These are phyloP conservation scores for Tricholoma flavovirens DNA, from an alignment of 768 basidiomycete species.

Conservation along the genomic window DNA sequence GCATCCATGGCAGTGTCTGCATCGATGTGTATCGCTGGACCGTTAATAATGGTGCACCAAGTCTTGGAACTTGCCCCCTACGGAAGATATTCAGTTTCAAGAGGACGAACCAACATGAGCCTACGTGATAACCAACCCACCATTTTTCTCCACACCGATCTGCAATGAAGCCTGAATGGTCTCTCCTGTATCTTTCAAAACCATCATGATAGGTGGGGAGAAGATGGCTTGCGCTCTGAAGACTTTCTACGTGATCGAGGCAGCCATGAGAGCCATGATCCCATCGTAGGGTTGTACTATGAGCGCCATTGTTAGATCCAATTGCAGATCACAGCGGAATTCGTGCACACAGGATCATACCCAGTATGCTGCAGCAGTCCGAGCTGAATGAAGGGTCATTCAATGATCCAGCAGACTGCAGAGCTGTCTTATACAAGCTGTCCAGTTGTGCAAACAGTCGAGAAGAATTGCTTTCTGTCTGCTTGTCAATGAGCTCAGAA, in stretches of 20 bases:
- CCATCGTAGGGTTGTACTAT: constrained; percentile 5
- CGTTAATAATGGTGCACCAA: constrained; percentile 24
- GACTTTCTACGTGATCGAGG: not conserved
- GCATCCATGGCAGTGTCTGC: constrained; percentile 15
- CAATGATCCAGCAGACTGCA: too few relatives aligned
- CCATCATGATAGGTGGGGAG: constrained; percentile 10
- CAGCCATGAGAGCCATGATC: constrained; percentile 10
- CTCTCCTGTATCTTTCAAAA: constrained; percentile 23
- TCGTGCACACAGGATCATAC: too few relatives aligned
- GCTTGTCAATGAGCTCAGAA: too few relatives aligned
- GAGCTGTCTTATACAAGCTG: too few relatives aligned
- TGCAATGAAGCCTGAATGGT: constrained; percentile 27
- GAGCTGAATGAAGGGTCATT: too few relatives aligned
- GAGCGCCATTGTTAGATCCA: too few relatives aligned
- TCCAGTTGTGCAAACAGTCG: too few relatives aligned
- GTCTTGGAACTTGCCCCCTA: constrained; percentile 35
- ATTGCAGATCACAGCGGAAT: too few relatives aligned
- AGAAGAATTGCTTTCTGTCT: too few relatives aligned
- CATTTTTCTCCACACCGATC: constrained; percentile 34
- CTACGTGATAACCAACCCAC: constrained; percentile 14
- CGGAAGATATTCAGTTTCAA: not conserved
- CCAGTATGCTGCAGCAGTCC: too few relatives aligned
- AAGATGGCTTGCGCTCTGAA: constrained; percentile 15
- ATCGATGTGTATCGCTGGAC: constrained; percentile 12
- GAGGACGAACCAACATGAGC: not conserved